Evolutionary conservation across 2,329 filamentous ascomycete genomes (phyloP).

Genomic region (Diaporthe sp.): DNA sequence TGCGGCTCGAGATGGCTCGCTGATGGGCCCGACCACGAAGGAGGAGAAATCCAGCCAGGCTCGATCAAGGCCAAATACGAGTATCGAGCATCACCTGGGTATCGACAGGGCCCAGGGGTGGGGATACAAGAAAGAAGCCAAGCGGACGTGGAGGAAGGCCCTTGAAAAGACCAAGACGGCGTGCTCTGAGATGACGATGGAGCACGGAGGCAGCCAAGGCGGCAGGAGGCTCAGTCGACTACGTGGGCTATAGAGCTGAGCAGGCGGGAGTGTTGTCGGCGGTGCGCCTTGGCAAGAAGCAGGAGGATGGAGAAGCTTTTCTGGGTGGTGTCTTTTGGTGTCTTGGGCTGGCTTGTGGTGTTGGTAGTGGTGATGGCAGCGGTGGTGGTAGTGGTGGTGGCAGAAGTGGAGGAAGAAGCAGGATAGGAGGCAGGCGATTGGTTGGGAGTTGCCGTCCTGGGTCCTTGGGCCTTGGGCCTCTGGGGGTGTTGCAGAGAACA

Average conservation of each 20-base stretch:
- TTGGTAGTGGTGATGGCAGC: slow-evolving; percentile 7
- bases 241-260: not conserved
- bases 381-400: not conserved
- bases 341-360: slow-evolving; percentile 1
- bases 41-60: slow-evolving; percentile 6
- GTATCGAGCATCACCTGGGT: slow-evolving; percentile 17
- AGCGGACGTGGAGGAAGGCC: not conserved
- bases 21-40: not conserved
- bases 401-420: slow-evolving; percentile 28
- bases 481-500: slow-evolving; percentile 3
- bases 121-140: slow-evolving; percentile 10
- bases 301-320: slow-evolving; percentile 10
- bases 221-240: slow-evolving; percentile 7
- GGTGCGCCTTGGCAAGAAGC: slow-evolving; percentile 17
- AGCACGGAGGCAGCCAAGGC: not conserved
- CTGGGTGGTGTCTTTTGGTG: slow-evolving; percentile 5
- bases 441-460: slow-evolving; percentile 10
- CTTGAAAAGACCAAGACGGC: not conserved
- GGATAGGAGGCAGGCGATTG: slow-evolving; percentile 24
- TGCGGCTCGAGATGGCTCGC: slow-evolving; percentile 14
- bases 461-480: not conserved
- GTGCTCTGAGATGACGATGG: not conserved
- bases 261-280: slow-evolving; percentile 22
- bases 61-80: not conserved
- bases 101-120: not conserved